Evolutionary conservation across 305 asterid species (phyloP).

Genomic region (Fraxinus paxiana): DNA sequence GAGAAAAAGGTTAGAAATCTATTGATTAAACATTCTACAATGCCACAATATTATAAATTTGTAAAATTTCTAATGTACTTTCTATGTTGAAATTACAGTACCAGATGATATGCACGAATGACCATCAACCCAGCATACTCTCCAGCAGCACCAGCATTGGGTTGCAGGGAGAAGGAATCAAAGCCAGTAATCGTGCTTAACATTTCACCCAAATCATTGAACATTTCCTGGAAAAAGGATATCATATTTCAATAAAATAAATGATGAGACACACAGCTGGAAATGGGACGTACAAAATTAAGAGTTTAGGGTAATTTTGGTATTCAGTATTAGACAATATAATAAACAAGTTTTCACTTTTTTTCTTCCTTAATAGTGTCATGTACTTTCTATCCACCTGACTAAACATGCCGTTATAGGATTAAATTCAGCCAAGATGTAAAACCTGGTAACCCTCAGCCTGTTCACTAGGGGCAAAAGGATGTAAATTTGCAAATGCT

Average conservation of each 20-base stretch:
- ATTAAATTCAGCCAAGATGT: conserved; percentile 13
- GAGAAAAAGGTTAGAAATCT: not conserved
- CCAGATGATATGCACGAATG: conserved; percentile 95
- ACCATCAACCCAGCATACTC: conserved; percentile 98
- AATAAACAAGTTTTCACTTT: not conserved
- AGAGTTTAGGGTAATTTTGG: not conserved
- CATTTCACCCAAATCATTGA: conserved; percentile 79
- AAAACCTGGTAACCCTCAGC: conserved; percentile 84
- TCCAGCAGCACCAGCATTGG: conserved; percentile 98
- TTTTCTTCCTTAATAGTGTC: not conserved
- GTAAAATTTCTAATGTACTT: not conserved
- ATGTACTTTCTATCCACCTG: not conserved
- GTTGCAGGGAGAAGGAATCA: conserved; percentile 94
- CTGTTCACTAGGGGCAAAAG: conserved; percentile 88
- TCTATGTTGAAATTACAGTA: conserved; percentile 23
- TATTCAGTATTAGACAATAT: not conserved
- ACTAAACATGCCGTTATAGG: not conserved
- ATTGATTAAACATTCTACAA: not conserved
- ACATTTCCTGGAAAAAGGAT: conserved; percentile 70
- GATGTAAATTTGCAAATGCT: conserved; percentile 70
- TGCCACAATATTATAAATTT: not conserved
- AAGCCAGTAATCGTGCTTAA: conserved; percentile 89
- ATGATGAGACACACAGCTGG: not conserved
- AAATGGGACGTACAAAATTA: not conserved
- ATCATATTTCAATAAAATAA: conserved; percentile 14